Base-by-base conservation (phyloP, 768 basidiomycete genomes). In the Tremella fuciformis region DNA sequence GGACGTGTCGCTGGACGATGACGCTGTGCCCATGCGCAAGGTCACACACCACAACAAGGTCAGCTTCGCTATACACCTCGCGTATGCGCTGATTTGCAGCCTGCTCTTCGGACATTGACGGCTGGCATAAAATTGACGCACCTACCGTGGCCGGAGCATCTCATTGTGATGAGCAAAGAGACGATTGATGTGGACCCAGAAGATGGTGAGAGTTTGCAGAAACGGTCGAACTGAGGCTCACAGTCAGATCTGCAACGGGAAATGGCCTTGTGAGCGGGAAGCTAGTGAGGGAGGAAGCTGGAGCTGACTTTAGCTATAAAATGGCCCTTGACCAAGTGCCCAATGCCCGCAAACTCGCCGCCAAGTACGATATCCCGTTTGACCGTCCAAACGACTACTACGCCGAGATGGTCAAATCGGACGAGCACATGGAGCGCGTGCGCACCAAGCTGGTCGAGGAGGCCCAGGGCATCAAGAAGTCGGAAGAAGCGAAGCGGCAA, bases 341-440 rank as follows among this genome's bases (percentile, higher is more conserved):
- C 54, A 78, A 82, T 24, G 91, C 91, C 1, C 85, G 84, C 52
- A 73, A 81, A 2, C 83, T 91, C n/a, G 89, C 89, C n/a, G 78
- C 82, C 13, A 86, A 88, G 67, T 83, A 86, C 74, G 83, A 85
- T 21, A 76, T 77, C 63, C 86, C 92, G 0, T 98, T 96, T 79
- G 88, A 89, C 9, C 87, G 94, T 13, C 96, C 96, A 0, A 67
- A 84, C 0, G 94, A 97, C 78, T 98, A 92, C 76, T 98, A 94
- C 64, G 94, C 94, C 21, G 94, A 98, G 79, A 98, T 98, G 94
- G 88, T 97, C 66, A 97, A 98, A 78, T 87, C 86, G 29, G 96
- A 99, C 69, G 81, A 88, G 7, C 96, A 99, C 78, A 99, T 99
- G 96, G 91, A 96, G 75, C 85, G 91, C 59, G 89, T 98, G 65